Evolutionary conservation across 306 rosid genomes (phyloP).

Genomic region (Rosa lucieae): DNA sequence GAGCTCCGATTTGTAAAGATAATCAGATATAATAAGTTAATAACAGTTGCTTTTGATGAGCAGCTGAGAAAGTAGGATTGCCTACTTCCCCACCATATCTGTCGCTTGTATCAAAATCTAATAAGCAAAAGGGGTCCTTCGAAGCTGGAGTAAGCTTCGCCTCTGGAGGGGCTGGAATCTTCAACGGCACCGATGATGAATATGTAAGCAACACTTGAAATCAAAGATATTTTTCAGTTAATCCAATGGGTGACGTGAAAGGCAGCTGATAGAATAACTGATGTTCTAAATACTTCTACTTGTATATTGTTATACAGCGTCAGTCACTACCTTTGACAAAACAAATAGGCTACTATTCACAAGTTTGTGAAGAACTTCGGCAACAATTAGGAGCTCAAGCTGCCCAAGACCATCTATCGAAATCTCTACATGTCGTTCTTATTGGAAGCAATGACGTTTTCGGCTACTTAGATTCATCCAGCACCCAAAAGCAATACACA

Average conservation of each 20-base stretch:
- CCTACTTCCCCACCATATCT: conserved; percentile 72
- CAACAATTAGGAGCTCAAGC: conserved; percentile 32
- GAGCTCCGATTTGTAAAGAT: neutral
- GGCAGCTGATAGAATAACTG: neutral
- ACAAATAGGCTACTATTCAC: conserved; percentile 53
- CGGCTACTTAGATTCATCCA: conserved; percentile 45
- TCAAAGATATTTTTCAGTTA: neutral
- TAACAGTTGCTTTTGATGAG: neutral
- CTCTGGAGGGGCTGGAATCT: conserved; percentile 89
- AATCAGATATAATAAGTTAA: too few relatives aligned
- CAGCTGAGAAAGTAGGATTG: conserved; percentile 77
- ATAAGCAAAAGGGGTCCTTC: conserved; percentile 29
- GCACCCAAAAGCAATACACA: conserved; percentile 31
- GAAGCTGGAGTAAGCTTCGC: conserved; percentile 76
- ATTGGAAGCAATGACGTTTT: conserved; percentile 85
- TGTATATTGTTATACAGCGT: conserved; percentile 23
- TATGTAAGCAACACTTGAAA: conserved; percentile 43
- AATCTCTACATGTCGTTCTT: conserved; percentile 54
- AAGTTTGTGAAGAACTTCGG: conserved; percentile 33
- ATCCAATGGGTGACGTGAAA: neutral
- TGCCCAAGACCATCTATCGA: conserved; percentile 47
- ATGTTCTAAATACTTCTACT: neutral
- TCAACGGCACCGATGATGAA: conserved; percentile 47
- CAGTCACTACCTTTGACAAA: conserved; percentile 45
- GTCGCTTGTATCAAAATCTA: conserved; percentile 40